Percentiles rank a stretch among this genome's conserved stretches.
These are phyloP conservation scores for Pulveroboletus sp. DNA, from an alignment of 768 basidiomycete genomes.

Conservation along the genomic window DNA sequence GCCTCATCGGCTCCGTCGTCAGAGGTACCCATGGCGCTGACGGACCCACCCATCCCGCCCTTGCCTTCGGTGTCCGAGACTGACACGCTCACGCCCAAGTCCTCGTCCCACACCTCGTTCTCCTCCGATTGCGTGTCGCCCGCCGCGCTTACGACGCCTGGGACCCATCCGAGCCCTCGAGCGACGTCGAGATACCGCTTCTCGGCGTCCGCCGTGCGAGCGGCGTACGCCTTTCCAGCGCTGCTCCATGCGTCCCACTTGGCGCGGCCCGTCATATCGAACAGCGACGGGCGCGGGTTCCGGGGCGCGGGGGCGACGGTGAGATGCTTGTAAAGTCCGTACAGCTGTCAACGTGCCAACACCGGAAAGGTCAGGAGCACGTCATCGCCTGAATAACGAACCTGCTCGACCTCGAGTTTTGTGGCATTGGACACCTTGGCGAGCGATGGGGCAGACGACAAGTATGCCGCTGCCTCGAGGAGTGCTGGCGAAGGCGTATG, in stretches of 20 bases:
- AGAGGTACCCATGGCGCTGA: slow-evolving; percentile 55
- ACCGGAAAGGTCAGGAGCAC: slow-evolving; percentile 20
- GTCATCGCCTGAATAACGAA: slow-evolving; percentile 12
- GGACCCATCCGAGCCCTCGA: slow-evolving; percentile 62
- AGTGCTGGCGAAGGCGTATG: slow-evolving; percentile 43
- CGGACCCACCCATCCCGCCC: slow-evolving; percentile 50
- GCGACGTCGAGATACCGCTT: slow-evolving; percentile 67
- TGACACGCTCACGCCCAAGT: slow-evolving; percentile 28
- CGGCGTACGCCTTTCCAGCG: slow-evolving; percentile 45
- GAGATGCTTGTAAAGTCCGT: slow-evolving; percentile 77
- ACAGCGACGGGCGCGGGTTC: slow-evolving; percentile 63
- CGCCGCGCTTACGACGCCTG: slow-evolving; percentile 23
- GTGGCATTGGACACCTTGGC: slow-evolving; percentile 52
- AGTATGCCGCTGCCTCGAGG: slow-evolving; percentile 56
- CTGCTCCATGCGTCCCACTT: slow-evolving; percentile 85
- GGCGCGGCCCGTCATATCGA: slow-evolving; percentile 74
- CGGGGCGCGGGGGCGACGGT: slow-evolving; percentile 56
- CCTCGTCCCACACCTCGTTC: slow-evolving; percentile 45
- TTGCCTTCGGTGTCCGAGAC: slow-evolving; percentile 23
- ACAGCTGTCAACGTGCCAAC: slow-evolving; percentile 53
- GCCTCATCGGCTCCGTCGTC: slow-evolving; percentile 38
- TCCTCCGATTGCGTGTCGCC: slow-evolving; percentile 10
- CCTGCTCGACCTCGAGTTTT: slow-evolving; percentile 68
- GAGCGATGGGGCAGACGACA: slow-evolving; percentile 54
- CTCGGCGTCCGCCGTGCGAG: slow-evolving; percentile 49